Evolutionary conservation across 495 filamentous ascomycete genomes (phyloP).

Genomic region (Aspergillus biplanus): DNA sequence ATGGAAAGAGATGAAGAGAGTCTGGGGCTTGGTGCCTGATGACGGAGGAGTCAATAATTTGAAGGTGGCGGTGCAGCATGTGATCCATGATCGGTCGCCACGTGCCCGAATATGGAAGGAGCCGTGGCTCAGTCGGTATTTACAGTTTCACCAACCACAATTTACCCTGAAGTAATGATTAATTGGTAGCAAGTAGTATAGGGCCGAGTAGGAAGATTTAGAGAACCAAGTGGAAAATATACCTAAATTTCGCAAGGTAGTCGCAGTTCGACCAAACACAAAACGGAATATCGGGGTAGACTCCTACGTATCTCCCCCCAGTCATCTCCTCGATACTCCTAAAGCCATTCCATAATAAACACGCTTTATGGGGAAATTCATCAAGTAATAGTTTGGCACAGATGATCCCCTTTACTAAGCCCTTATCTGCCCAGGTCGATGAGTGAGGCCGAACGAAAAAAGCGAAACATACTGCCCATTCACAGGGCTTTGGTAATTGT

Average conservation of each 20-base stretch:
- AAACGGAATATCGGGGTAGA: too few relatives aligned
- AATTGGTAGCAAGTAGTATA: too few relatives aligned
- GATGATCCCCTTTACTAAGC: not conserved
- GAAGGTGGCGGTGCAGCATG: constrained; percentile 39
- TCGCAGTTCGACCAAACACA: too few relatives aligned
- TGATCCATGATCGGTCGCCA: constrained; percentile 24
- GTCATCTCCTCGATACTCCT: too few relatives aligned
- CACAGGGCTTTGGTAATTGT: not conserved
- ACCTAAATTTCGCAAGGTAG: too few relatives aligned
- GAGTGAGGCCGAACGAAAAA: not conserved
- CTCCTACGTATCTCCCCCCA: too few relatives aligned
- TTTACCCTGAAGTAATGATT: not conserved
- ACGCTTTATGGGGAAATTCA: too few relatives aligned
- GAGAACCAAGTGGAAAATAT: too few relatives aligned
- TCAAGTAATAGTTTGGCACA: not conserved
- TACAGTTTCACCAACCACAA: not conserved
- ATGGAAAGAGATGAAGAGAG: constrained; percentile 29
- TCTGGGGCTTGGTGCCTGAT: constrained; percentile 36
- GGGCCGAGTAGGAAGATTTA: too few relatives aligned
- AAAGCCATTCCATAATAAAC: too few relatives aligned
- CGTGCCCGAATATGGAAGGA: constrained; percentile 14
- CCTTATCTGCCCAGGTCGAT: not conserved
- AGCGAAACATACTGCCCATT: not conserved
- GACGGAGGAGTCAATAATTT: constrained; percentile 27
- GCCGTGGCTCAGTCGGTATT: constrained; percentile 3